phyloP scores from a whole-genome alignment of 2,329 filamentous ascomycete species.

The Tolypocladium pustulatum region DNA sequence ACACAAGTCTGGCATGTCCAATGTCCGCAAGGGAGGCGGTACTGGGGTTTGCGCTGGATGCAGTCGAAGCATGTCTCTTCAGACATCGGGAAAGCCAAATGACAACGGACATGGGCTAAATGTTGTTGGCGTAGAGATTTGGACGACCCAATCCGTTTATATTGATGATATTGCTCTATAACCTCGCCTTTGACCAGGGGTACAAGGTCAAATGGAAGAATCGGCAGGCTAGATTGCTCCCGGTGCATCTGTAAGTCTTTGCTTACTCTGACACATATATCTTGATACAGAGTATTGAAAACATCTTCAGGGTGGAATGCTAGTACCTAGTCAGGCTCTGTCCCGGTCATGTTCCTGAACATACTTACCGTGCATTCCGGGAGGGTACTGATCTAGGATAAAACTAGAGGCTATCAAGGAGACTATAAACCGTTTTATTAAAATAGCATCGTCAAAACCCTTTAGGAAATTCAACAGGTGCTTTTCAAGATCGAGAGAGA shows the following conservation, averaged over 20 bases:
- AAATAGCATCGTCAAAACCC: background rate
- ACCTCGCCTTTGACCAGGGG: background rate
- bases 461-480: slow-evolving; percentile 1
- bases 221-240: background rate
- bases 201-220: background rate
- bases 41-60: slow-evolving; percentile 2
- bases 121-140: background rate
- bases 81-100: background rate
- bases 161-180: background rate
- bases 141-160: background rate
- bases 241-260: background rate
- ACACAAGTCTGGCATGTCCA: slow-evolving; percentile 3
- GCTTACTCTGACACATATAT: background rate
- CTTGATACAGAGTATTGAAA: background rate
- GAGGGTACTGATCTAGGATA: slow-evolving; percentile 5
- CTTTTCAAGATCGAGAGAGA: background rate
- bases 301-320: background rate
- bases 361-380: slow-evolving; percentile 2
- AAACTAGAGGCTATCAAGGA: slow-evolving; percentile 3
- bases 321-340: background rate
- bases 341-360: background rate
- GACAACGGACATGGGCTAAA: background rate
- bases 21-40: slow-evolving; percentile 3
- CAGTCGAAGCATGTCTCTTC: slow-evolving; percentile 4
- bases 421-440: no score